Conservation (phyloP, 2,329 filamentous ascomycete genomes). For the Myriosclerotinia scirpicola region DNA sequence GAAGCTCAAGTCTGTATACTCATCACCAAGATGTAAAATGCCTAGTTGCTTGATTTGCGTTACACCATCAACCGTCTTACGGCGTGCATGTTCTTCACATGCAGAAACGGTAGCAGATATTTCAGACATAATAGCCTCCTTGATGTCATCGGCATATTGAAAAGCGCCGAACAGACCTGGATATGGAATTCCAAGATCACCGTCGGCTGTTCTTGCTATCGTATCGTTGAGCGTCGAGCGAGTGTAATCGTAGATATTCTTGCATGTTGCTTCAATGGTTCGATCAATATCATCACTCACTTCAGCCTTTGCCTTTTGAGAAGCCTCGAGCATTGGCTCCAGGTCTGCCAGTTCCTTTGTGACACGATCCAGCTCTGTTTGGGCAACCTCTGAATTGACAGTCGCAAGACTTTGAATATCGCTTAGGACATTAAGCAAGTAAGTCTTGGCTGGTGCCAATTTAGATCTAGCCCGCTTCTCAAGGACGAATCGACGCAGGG, state of each 20-base stretch:
- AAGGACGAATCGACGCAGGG: conserved; percentile 86
- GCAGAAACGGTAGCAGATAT: conserved; percentile 74
- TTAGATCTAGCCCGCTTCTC: conserved; percentile 96
- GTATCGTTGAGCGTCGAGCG: conserved; percentile 71
- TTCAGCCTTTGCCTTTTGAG: conserved; percentile 74
- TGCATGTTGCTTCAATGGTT: conserved; percentile 81
- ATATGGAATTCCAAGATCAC: conserved; percentile 79
- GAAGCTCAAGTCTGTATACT: conserved; percentile 85
- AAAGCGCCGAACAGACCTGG: conserved; percentile 83
- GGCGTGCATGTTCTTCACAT: conserved; percentile 85
- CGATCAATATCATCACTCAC: conserved; percentile 79
- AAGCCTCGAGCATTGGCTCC: conserved; percentile 81
- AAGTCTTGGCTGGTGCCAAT: conserved; percentile 91
- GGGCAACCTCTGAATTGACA: conserved; percentile 85
- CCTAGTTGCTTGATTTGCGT: conserved; percentile 86
- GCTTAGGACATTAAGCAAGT: conserved; percentile 87
- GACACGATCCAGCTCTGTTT: conserved; percentile 81
- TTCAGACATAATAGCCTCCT: conserved; percentile 85
- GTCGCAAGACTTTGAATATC: conserved; percentile 80
- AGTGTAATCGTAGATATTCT: conserved; percentile 82
- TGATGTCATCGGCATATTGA: conserved; percentile 89
- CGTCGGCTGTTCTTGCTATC: conserved; percentile 74
- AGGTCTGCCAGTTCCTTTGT: conserved; percentile 76
- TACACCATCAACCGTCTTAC: conserved; percentile 75
- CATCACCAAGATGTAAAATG: conserved; percentile 81